A percentile compares a stretch with the other conserved stretches of the same genome.
These are phyloP conservation scores for Trypanosoma rangeli DNA, from an alignment of 208 protist genomes.

Conservation along the genomic window DNA sequence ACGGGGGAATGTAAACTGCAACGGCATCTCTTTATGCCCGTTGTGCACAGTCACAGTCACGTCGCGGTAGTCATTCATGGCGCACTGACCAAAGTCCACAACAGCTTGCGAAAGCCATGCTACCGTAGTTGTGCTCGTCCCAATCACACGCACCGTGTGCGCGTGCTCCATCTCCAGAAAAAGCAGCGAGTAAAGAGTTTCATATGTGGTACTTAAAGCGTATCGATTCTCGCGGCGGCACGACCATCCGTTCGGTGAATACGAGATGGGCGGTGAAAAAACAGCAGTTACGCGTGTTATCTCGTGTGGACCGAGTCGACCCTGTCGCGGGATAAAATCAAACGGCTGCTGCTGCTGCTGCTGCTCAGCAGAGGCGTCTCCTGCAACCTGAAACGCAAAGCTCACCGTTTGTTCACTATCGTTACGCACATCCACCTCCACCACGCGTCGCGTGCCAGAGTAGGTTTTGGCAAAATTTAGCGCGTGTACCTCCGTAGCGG, in stretches of 20 bases:
- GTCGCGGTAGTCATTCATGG: conserved; percentile 56
- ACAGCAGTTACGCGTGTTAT: conserved; percentile 42
- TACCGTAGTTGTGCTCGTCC: conserved; percentile 67
- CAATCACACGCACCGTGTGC: conserved; percentile 71
- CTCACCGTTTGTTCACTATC: conserved; percentile 71
- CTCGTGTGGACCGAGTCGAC: conserved; percentile 64
- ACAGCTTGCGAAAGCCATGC: conserved; percentile 59
- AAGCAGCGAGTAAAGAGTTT: conserved; percentile 71
- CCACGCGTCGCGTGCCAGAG: conserved; percentile 47
- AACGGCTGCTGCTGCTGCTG: conserved; percentile 58
- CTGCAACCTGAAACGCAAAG: conserved; percentile 78
- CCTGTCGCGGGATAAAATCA: conserved; percentile 66
- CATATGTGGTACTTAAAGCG: conserved; percentile 40
- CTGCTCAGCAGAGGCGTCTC: conserved; percentile 35
- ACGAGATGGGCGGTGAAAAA: conserved; percentile 65
- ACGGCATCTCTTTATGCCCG: conserved; percentile 74
- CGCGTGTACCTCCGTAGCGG: conserved; percentile 51
- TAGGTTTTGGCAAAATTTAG: conserved; percentile 71
- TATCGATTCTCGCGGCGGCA: conserved; percentile 24
- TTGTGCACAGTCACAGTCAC: conserved; percentile 57
- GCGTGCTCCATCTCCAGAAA: conserved; percentile 89
- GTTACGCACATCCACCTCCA: conserved; percentile 66
- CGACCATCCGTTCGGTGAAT: conserved; percentile 61
- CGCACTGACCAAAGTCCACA: conserved; percentile 76
- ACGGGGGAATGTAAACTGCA: conserved; percentile 63